These are phyloP conservation scores for Tolypocladium inflatum DNA, from an alignment of 2,329 filamentous ascomycete genomes.

Conservation along the genomic window DNA sequence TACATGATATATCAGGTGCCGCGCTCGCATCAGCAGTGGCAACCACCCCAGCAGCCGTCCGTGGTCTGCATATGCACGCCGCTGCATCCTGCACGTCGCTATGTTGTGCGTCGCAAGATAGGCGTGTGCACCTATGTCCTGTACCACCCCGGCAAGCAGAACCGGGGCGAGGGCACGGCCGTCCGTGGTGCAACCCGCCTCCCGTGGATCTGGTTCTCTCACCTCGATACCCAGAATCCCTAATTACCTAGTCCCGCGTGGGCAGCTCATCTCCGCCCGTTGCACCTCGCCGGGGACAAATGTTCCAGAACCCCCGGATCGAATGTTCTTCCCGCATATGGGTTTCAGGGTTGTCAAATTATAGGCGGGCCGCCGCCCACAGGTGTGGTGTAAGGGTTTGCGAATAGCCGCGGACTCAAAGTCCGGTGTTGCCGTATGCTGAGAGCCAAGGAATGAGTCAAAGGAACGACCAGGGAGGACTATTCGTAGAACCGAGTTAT, in stretches of 20 bases:
- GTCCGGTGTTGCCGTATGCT: neutral
- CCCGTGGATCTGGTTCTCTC: neutral
- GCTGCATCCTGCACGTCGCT: slow-evolving; percentile 5
- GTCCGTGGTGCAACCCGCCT: neutral
- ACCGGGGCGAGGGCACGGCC: neutral
- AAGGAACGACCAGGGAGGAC: neutral
- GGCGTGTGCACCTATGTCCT: neutral
- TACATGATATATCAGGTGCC: neutral
- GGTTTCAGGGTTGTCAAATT: neutral
- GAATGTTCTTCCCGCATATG: neutral
- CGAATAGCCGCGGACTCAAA: neutral
- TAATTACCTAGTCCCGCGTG: neutral
- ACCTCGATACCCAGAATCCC: neutral
- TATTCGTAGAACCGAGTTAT: neutral
- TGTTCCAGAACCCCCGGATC: neutral
- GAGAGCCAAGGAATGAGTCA: neutral
- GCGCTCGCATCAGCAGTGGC: neutral
- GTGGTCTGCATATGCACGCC: neutral
- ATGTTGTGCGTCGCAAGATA: neutral
- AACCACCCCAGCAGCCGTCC: neutral
- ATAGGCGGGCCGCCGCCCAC: neutral
- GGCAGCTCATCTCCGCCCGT: neutral
- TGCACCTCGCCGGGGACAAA: neutral
- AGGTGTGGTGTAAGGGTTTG: neutral
- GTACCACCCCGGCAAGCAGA: neutral